phyloP scores from a whole-genome alignment of 176 grass and related monocot genomes.

The Tillandsia leiboldiana region DNA sequence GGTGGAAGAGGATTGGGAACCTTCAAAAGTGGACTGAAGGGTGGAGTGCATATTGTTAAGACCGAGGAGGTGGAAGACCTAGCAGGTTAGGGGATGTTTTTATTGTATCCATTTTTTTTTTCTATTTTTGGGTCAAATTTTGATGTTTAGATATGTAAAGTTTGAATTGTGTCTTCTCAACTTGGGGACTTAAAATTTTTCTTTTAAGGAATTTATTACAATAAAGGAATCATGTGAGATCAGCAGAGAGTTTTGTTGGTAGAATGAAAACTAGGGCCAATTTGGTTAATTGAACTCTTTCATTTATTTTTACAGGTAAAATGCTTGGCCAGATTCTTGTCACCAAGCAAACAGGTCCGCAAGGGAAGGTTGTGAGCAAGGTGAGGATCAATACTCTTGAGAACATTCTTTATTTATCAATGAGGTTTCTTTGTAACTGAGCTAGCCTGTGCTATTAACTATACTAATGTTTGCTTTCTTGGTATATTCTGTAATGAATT shows the following conservation, averaged over 20 bases:
- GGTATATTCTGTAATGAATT: too few species aligned
- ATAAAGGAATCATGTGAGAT: too few species aligned
- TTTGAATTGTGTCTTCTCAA: not conserved
- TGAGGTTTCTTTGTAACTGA: too few species aligned
- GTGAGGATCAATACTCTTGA: conserved; percentile 21
- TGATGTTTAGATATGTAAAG: not conserved
- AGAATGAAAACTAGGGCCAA: too few species aligned
- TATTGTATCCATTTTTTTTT: conserved; percentile 12
- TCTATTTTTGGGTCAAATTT: not conserved
- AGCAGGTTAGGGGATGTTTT: conserved; percentile 40
- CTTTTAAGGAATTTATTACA: too few species aligned
- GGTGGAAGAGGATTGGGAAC: conserved; percentile 91
- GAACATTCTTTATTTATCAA: too few species aligned
- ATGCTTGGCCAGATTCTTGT: conserved; percentile 97
- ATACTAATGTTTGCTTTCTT: too few species aligned
- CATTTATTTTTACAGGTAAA: conserved; percentile 62
- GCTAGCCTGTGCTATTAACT: too few species aligned
- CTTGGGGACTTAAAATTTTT: too few species aligned
- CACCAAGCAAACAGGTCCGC: conserved; percentile 90
- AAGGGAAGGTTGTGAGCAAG: conserved; percentile 98
- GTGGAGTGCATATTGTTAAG: conserved; percentile 98
- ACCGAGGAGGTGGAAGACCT: conserved; percentile 65
- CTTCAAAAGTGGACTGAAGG: conserved; percentile 94
- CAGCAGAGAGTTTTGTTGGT: too few species aligned
- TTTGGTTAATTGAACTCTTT: not conserved